These are phyloP conservation scores for Pyricularia pennisetigena DNA, from an alignment of 2,329 filamentous ascomycete species.

Conservation along the genomic window DNA sequence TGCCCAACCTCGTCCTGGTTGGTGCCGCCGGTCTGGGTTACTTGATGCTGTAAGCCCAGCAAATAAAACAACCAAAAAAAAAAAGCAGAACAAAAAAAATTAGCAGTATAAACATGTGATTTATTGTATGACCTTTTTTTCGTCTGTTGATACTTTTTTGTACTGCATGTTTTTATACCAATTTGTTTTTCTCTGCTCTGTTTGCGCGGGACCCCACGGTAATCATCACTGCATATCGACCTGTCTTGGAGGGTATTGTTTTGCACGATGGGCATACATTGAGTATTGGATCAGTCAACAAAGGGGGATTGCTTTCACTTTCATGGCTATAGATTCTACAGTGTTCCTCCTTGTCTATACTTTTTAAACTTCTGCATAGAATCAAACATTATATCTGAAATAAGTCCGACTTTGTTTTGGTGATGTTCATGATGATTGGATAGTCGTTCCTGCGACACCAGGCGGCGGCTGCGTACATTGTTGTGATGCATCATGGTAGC, in stretches of 20 bases:
- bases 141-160: neutral
- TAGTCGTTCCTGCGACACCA: neutral
- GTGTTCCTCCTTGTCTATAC: neutral
- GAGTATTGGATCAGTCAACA: neutral
- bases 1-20: slow-evolving; percentile 1
- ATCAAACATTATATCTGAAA: neutral
- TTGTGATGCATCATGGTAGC: neutral
- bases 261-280: neutral
- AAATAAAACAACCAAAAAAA: neutral
- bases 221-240: neutral
- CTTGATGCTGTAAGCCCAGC: neutral
- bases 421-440: neutral
- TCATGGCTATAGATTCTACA: neutral
- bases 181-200: neutral
- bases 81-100: neutral
- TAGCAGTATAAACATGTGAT: neutral
- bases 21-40: slow-evolving; percentile 2
- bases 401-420: neutral
- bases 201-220: neutral
- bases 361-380: neutral
- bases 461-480: neutral
- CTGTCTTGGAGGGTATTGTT: neutral
- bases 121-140: neutral
- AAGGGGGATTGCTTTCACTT: neutral
- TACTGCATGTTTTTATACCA: neutral